These are phyloP conservation scores for Nitzschia sp. DNA, from an alignment of 108 stramenopile genomes.

Conservation along the genomic window DNA sequence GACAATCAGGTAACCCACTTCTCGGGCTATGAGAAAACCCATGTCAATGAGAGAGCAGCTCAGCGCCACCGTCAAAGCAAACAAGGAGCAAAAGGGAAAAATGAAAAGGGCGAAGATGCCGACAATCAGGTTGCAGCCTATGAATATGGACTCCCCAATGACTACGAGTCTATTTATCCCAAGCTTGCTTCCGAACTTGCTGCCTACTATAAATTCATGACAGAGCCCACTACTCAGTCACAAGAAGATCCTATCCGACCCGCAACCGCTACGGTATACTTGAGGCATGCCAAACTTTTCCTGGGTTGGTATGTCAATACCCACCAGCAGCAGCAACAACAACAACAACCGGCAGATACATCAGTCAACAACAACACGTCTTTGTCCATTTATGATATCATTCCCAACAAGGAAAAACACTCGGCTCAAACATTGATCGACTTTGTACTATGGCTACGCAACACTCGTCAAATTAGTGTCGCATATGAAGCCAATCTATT, in stretches of 20 bases:
- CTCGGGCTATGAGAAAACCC: background rate
- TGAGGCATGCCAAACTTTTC: slow-evolving; percentile 77
- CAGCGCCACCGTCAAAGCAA: slow-evolving; percentile 31
- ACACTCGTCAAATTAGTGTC: slow-evolving; percentile 56
- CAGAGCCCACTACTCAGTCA: slow-evolving; percentile 54
- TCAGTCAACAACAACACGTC: background rate
- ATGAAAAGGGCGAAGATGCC: slow-evolving; percentile 3
- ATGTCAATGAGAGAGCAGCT: slow-evolving; percentile 71
- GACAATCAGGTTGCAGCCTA: slow-evolving; percentile 15
- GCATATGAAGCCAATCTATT: slow-evolving; percentile 88
- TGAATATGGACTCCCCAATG: slow-evolving; percentile 60
- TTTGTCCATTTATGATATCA: slow-evolving; percentile 60
- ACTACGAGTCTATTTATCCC: slow-evolving; percentile 18
- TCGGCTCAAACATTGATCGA: slow-evolving; percentile 66
- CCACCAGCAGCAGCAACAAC: slow-evolving; percentile 1
- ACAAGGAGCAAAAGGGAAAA: background rate
- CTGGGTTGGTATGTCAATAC: slow-evolving; percentile 60
- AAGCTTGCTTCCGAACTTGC: slow-evolving; percentile 59
- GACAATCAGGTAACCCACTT: background rate
- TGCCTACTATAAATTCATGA: slow-evolving; percentile 77
- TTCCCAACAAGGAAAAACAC: slow-evolving; percentile 65
- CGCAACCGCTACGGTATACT: slow-evolving; percentile 76
- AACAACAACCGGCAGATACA: background rate
- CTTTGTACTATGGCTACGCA: slow-evolving; percentile 79
- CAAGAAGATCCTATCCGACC: slow-evolving; percentile 73